phyloP scores from a whole-genome alignment of 192 early-diverging fungal genomes.

The Backusella liffmaniae region DNA sequence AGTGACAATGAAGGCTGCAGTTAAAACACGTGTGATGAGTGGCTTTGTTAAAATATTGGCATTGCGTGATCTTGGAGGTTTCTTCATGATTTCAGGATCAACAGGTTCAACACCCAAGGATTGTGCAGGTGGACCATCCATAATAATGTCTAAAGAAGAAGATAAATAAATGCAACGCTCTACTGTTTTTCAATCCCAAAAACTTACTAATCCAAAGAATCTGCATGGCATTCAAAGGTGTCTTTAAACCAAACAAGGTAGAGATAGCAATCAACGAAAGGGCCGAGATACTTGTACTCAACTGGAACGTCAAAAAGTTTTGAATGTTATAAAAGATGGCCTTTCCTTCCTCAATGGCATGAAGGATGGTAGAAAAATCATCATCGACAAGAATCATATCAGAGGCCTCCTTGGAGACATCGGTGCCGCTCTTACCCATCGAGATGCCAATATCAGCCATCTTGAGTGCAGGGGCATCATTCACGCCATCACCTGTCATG shows the following conservation, averaged over 20 bases:
- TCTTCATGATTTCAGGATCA: constrained; percentile 87
- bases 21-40: constrained; percentile 74
- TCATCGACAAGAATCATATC: constrained; percentile 98
- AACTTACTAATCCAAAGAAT: constrained; percentile 96
- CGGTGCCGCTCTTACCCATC: constrained; percentile 94
- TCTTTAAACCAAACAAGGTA: constrained; percentile 81
- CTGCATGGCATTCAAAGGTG: constrained; percentile 98
- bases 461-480: constrained; percentile 92
- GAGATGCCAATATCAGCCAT: constrained; percentile 96
- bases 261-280: constrained; percentile 84
- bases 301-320: constrained; percentile 95
- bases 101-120: constrained; percentile 94
- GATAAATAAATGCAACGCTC: neutral
- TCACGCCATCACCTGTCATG: constrained; percentile 97
- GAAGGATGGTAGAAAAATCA: constrained; percentile 89
- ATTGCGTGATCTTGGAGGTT: constrained; percentile 78
- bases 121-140: constrained; percentile 98
- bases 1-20: constrained; percentile 79
- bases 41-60: constrained; percentile 76
- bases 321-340: constrained; percentile 98
- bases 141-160: constrained; percentile 78
- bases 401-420: constrained; percentile 94
- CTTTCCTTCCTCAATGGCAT: constrained; percentile 93
- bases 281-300: constrained; percentile 92
- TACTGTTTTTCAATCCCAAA: neutral